Evolutionary conservation across 2,329 filamentous ascomycete genomes (phyloP).

Genomic region (Fusarium domesticum): DNA sequence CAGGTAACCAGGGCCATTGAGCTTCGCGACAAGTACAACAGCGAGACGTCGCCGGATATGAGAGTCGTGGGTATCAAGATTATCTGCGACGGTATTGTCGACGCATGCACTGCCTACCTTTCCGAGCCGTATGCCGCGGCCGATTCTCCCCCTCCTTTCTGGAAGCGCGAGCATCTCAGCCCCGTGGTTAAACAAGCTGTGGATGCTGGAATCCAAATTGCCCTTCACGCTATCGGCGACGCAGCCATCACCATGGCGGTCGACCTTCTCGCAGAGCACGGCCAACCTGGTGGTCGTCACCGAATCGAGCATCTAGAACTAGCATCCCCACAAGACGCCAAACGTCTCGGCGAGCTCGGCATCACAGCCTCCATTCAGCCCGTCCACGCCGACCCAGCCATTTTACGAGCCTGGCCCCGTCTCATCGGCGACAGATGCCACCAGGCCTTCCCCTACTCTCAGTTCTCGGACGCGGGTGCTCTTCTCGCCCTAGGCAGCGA

Average conservation of each 20-base stretch:
- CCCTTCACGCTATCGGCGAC: slow-evolving; percentile 63
- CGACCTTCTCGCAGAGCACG: slow-evolving; percentile 47
- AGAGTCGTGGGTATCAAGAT: slow-evolving; percentile 60
- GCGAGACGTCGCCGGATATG: slow-evolving; percentile 37
- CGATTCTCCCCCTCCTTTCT: slow-evolving; percentile 47
- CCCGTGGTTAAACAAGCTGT: slow-evolving; percentile 54
- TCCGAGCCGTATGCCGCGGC: slow-evolving; percentile 53
- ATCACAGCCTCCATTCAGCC: slow-evolving; percentile 58
- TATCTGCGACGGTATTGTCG: slow-evolving; percentile 61
- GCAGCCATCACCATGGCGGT: slow-evolving; percentile 54
- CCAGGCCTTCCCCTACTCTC: slow-evolving; percentile 60
- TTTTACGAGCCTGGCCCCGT: slow-evolving; percentile 56
- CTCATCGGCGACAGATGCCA: slow-evolving; percentile 54
- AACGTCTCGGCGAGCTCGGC: slow-evolving; percentile 52
- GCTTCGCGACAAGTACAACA: slow-evolving; percentile 37
- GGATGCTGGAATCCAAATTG: slow-evolving; percentile 54
- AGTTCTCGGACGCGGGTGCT: slow-evolving; percentile 54
- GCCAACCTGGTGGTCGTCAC: slow-evolving; percentile 47
- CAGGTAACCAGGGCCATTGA: slow-evolving; percentile 52
- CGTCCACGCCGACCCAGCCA: slow-evolving; percentile 56
- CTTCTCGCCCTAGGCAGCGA: slow-evolving; percentile 55
- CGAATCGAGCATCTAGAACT: slow-evolving; percentile 64
- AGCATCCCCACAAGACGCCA: slow-evolving; percentile 51
- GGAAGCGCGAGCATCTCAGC: slow-evolving; percentile 50
- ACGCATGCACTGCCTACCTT: slow-evolving; percentile 60